Evolutionary conservation across 169 alveolate species (phyloP).

Genomic region (Babesia ovata): DNA sequence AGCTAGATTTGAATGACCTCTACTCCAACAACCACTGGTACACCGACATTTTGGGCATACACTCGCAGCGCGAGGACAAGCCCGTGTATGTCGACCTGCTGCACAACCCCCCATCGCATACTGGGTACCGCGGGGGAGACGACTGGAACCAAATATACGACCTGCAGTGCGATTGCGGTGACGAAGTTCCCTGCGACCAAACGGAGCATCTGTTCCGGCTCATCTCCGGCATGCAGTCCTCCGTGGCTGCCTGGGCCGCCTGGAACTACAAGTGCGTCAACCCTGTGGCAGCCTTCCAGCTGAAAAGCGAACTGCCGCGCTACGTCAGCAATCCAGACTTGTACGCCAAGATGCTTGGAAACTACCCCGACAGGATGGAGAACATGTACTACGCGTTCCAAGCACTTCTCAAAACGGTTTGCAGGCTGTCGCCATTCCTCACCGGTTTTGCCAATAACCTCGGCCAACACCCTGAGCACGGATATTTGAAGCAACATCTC

Average conservation of each 20-base stretch:
- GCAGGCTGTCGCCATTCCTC: conserved; percentile 79
- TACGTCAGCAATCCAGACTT: conserved; percentile 75
- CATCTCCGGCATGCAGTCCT: conserved; percentile 86
- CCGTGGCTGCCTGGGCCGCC: conserved; percentile 82
- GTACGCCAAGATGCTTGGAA: conserved; percentile 80
- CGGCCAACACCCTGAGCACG: conserved; percentile 5
- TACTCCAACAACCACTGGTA: conserved; percentile 25
- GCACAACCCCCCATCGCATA: conserved; percentile 70
- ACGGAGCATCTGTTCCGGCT: conserved; percentile 77
- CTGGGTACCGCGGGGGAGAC: conserved; percentile 61
- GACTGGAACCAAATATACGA: conserved; percentile 55
- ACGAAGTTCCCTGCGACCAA: conserved; percentile 70
- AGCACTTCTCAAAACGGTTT: conserved; percentile 71
- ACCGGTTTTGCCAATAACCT: conserved; percentile 28
- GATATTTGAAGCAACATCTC: conserved; percentile 5
- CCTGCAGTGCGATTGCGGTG: conserved; percentile 25
- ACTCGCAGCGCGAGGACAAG: conserved; percentile 28
- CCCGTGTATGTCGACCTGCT: conserved; percentile 61
- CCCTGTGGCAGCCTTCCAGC: conserved; percentile 64
- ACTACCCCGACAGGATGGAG: conserved; percentile 84
- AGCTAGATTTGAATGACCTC: conserved; percentile 52
- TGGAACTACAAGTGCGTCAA: conserved; percentile 76
- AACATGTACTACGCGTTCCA: conserved; percentile 86
- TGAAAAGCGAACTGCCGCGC: conserved; percentile 52
- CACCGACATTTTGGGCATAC: conserved; percentile 45